A percentile compares a stretch with the other conserved stretches of the same genome.
Conservation (phyloP, 805 yeast species). For the Candida dajiaensis region DNA sequence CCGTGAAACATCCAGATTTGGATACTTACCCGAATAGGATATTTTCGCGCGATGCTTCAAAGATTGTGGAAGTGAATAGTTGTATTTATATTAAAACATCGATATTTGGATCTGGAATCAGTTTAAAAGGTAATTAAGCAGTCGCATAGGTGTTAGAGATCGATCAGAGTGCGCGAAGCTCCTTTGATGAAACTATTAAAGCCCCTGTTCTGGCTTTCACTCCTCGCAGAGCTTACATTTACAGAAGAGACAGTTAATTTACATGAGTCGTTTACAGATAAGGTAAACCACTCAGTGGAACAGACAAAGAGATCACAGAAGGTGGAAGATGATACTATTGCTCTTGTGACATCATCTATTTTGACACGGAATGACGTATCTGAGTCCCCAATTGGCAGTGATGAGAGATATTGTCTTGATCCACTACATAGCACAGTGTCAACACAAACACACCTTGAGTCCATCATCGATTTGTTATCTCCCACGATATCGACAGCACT, state of each 20-base stretch:
- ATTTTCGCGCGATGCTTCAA: background rate
- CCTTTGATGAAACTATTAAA: background rate
- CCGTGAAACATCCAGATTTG: background rate
- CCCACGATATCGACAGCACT: background rate
- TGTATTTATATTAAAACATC: no score
- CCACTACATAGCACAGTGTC: background rate
- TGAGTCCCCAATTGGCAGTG: background rate
- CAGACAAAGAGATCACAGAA: background rate
- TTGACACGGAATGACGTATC: no score
- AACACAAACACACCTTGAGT: background rate
- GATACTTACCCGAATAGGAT: background rate
- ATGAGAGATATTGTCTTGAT: background rate
- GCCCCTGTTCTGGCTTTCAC: background rate
- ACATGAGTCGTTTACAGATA: background rate
- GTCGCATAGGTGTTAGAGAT: background rate
- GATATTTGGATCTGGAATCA: no score
- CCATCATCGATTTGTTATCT: background rate
- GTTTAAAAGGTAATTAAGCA: background rate
- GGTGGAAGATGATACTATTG: no score
- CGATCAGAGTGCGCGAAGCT: background rate
- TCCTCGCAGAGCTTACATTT: background rate
- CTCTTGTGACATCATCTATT: no score
- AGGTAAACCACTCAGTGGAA: background rate
- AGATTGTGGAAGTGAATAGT: no score
- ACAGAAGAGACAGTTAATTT: background rate